These are phyloP conservation scores for Vanilla planifolia DNA, from an alignment of 106 monocot species.

Conservation along the genomic window DNA sequence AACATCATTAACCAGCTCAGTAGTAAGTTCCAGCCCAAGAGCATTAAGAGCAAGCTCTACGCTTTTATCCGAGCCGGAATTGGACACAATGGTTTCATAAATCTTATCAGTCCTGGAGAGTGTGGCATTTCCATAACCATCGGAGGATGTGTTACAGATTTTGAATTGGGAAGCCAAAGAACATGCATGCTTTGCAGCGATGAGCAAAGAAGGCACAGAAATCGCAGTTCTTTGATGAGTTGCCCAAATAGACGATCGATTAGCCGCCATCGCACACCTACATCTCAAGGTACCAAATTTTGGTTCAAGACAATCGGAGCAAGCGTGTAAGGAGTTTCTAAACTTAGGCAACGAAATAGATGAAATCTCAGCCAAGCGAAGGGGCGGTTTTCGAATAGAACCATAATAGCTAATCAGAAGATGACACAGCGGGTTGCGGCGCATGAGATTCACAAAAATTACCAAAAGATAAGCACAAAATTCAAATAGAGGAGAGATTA, in stretches of 20 bases:
- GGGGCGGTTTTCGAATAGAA: not conserved
- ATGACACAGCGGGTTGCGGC: not conserved
- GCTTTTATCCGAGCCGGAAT: constrained; percentile 16
- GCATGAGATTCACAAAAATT: constrained; percentile 1
- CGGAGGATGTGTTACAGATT: not conserved
- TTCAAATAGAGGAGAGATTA: too few species aligned
- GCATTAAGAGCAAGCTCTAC: constrained; percentile 51
- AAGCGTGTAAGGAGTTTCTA: not conserved
- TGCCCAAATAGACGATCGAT: not conserved
- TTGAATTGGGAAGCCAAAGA: not conserved
- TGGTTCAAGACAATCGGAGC: not conserved
- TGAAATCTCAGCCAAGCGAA: not conserved
- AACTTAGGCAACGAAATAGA: not conserved
- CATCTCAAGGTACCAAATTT: not conserved
- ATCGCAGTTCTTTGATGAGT: not conserved
- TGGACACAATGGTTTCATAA: constrained; percentile 42
- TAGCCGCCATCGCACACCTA: not conserved
- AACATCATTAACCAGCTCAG: constrained; percentile 53
- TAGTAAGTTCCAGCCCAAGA: constrained; percentile 33
- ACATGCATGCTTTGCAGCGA: not conserved
- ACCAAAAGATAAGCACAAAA: too few species aligned
- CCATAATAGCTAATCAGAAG: not conserved
- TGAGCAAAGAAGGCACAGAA: not conserved
- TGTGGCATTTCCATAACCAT: not conserved
- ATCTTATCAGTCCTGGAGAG: constrained; percentile 29